Conservation (phyloP, 2,329 filamentous ascomycete genomes). For the Ophiostoma ulmi region DNA sequence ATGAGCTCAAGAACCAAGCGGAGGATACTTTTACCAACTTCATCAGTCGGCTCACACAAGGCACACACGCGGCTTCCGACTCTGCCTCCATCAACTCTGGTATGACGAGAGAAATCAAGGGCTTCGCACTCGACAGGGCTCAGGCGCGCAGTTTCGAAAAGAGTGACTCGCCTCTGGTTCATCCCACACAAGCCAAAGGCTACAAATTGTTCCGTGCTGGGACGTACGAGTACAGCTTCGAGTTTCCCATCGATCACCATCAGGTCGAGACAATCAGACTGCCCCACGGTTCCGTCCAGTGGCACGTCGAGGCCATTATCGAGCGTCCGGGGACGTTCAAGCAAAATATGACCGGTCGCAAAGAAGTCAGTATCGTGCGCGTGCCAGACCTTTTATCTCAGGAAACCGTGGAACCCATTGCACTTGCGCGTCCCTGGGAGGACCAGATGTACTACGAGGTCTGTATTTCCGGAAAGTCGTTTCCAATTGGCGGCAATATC, state of each 20-base stretch:
- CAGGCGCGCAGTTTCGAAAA: conserved; percentile 80
- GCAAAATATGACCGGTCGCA: conserved; percentile 74
- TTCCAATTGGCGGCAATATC: conserved; percentile 79
- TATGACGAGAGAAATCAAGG: conserved; percentile 11
- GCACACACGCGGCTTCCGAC: neutral
- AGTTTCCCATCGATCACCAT: conserved; percentile 82
- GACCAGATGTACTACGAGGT: conserved; percentile 95
- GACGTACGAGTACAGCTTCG: conserved; percentile 65
- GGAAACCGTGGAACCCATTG: conserved; percentile 88
- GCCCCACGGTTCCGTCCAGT: conserved; percentile 79
- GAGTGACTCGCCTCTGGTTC: conserved; percentile 53
- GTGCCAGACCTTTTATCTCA: conserved; percentile 82
- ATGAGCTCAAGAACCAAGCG: conserved; percentile 41
- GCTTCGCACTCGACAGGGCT: neutral
- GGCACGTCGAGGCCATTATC: conserved; percentile 78
- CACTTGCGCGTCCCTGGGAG: conserved; percentile 89
- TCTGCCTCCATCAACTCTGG: neutral
- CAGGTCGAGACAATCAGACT: conserved; percentile 84
- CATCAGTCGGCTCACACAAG: neutral
- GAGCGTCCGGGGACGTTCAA: conserved; percentile 87
- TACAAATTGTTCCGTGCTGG: conserved; percentile 82
- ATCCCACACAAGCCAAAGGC: conserved; percentile 55
- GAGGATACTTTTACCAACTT: conserved; percentile 31
- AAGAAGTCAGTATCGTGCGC: conserved; percentile 78
- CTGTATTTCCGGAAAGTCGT: conserved; percentile 91